Base-by-base conservation (phyloP, 1,284 basidiomycete species). In the Paramarasmius palmivorus region DNA sequence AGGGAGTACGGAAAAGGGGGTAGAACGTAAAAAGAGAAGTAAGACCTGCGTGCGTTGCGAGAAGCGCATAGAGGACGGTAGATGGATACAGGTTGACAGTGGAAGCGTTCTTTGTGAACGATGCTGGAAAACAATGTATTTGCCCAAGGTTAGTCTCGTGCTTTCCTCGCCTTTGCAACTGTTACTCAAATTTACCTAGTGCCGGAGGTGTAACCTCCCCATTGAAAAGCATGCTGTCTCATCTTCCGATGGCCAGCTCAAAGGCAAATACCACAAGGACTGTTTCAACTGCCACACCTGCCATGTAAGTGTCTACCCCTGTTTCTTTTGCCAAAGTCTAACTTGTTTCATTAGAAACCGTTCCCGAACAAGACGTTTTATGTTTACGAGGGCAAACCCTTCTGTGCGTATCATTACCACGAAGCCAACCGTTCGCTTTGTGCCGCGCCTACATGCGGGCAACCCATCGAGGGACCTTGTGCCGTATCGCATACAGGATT, bases 51-150 rank as follows among this genome's bases (percentile, higher is more conserved):
- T 83, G 42, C 80, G 83, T 58, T 95, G 93, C 68, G 70, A 77
- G 53, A 79, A 77, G 64, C 71, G 63, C 54, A 88, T 95, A 51
- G 86, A 88, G 37, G 88, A 92, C 60, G 88, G 87, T 57, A 76
- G 88, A 59, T 95, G 90, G 89, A 83, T 92, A 57, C 75, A 77
- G 60, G 81, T 90, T 65, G 92, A 94, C 61, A 83, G 79, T 20
- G 90, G 88, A 49, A 84, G 77, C 14, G 81, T 88, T 34, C 71
- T 95, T 57, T 95, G 93, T 68, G 93, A 93, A 65, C 72, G 71
- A 60, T 94, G 93, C 68, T 95, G 93, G 93, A 95, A 95, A 77
- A 86, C 90, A 64, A 89, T 95, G 85, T 95, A 95, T 74, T 70
- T 95, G 59, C 93, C 93, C 53, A 93, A 92, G 78, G 90, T 90